Conservation (phyloP, 2,329 filamentous ascomycete genomes). For the Cladosporium oxysporum region DNA sequence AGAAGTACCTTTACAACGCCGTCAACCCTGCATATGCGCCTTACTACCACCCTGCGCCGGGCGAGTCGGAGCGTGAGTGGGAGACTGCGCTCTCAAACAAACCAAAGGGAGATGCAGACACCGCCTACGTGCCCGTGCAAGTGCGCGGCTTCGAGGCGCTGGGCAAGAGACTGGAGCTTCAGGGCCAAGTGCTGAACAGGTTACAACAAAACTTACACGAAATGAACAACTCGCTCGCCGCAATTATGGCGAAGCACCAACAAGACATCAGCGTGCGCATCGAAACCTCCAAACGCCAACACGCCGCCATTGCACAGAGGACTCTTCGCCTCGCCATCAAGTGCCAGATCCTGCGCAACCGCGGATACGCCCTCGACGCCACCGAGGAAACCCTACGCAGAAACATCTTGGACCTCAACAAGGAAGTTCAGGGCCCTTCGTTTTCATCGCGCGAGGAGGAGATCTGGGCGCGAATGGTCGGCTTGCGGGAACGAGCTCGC, state of each 20-base stretch:
- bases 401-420: slow-evolving; percentile 69
- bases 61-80: slow-evolving; percentile 77
- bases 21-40: slow-evolving; percentile 74
- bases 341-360: slow-evolving; percentile 77
- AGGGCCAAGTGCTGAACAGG: slow-evolving; percentile 67
- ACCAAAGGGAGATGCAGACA: slow-evolving; percentile 54
- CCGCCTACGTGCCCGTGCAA: slow-evolving; percentile 75
- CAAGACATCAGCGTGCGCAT: slow-evolving; percentile 73
- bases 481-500: slow-evolving; percentile 71
- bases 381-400: slow-evolving; percentile 77
- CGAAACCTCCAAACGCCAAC: slow-evolving; percentile 70
- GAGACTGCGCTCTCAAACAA: slow-evolving; percentile 81
- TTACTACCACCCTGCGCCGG: slow-evolving; percentile 69
- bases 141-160: slow-evolving; percentile 73
- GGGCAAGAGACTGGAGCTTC: slow-evolving; percentile 69
- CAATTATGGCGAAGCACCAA: slow-evolving; percentile 74
- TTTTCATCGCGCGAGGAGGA: slow-evolving; percentile 77
- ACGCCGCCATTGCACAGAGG: slow-evolving; percentile 71
- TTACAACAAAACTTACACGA: slow-evolving; percentile 75
- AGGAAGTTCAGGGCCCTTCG: slow-evolving; percentile 70
- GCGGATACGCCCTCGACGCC: slow-evolving; percentile 76
- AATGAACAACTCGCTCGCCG: slow-evolving; percentile 72
- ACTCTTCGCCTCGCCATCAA: slow-evolving; percentile 74
- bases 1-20: slow-evolving; percentile 85
- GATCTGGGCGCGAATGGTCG: slow-evolving; percentile 79